These are phyloP conservation scores for Chaetomium tenue DNA, from an alignment of 495 filamentous ascomycete genomes.

Conservation along the genomic window DNA sequence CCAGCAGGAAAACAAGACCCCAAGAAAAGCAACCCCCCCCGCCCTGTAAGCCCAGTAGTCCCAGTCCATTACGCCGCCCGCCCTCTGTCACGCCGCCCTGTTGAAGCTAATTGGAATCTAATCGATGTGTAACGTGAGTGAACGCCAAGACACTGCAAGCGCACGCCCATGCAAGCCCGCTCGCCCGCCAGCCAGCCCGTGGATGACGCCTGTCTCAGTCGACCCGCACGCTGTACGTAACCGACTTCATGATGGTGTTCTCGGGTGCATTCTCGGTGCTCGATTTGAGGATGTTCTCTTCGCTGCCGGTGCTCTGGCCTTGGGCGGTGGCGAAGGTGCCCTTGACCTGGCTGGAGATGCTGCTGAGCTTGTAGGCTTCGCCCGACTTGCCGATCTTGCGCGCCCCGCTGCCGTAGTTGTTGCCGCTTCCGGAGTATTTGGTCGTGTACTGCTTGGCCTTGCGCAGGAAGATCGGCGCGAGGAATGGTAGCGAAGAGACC, in stretches of 20 bases:
- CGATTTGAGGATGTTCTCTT: slow-evolving; percentile 46
- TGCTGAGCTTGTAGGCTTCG: slow-evolving; percentile 41
- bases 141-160: not conserved
- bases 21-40: not conserved
- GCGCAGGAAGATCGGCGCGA: slow-evolving; percentile 47
- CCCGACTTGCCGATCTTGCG: slow-evolving; percentile 37
- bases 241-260: slow-evolving; percentile 46
- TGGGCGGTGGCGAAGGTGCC: slow-evolving; percentile 31
- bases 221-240: slow-evolving; percentile 46
- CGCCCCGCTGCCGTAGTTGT: slow-evolving; percentile 26
- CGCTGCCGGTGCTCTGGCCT: slow-evolving; percentile 40
- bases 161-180: not conserved
- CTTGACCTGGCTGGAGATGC: slow-evolving; percentile 33
- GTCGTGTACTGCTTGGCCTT: slow-evolving; percentile 35
- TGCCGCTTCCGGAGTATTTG: slow-evolving; percentile 28
- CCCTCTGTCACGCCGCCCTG: not conserved
- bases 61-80: not conserved
- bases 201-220: slow-evolving; percentile 25
- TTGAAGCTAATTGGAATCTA: not conserved
- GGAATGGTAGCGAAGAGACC: slow-evolving; percentile 48
- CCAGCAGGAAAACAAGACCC: not conserved
- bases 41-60: not conserved
- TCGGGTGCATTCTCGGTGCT: slow-evolving; percentile 22
- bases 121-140: not conserved
- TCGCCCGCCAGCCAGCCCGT: not conserved